Base-by-base conservation (phyloP, 2,329 filamentous ascomycete species). In the Fusarium sp. region DNA sequence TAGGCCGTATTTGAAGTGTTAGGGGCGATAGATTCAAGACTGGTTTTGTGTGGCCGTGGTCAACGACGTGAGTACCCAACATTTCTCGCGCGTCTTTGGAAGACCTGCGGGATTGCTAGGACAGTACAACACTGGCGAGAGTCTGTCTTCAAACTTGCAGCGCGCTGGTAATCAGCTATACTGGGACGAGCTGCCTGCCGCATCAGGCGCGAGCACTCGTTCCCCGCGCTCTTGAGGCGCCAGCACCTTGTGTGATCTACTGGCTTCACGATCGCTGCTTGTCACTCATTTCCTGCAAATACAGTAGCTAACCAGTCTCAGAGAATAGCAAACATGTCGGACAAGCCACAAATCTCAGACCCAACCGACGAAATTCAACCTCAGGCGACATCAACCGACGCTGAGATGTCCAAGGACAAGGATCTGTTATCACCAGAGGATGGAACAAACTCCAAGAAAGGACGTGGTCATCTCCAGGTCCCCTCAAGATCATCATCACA, bases 401-500 rank as follows among this genome's bases (percentile, higher is more conserved):
- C 76, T 66, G 80, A 82, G 45, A 80, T 80, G 77, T 78, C 81
- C 49, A 84, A 82, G 70, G 82, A 84, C 63, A 81, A 81, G 71
- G 80, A 81, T 45, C 74, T 77, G 61, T 69, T 81, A 60, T 74
- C 79, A 33, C 76, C 80, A 38, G 83, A 85, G 63, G 82, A 83
- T 62, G 80, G 77, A 61, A 73, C 77, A 62, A 76, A 72, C 65
- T 76, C 79, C 64, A 87, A 85, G 75, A 87, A 85, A 76, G 83
- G 82, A 60, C 83, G 84, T 51, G 80, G 83, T 36, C 82, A 87
- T 42, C 81, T 91, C 40, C 83, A 86, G 78, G 85, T 89, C 40
- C 87, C 88, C 17, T 89, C 88, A 43, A 84, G 87, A 79, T 88
- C 88, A 46, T 90, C 88, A 43, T 90, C 88, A 34, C 87, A 80